Conservation (phyloP, 768 basidiomycete species). For the Auriscalpium microsporum region DNA sequence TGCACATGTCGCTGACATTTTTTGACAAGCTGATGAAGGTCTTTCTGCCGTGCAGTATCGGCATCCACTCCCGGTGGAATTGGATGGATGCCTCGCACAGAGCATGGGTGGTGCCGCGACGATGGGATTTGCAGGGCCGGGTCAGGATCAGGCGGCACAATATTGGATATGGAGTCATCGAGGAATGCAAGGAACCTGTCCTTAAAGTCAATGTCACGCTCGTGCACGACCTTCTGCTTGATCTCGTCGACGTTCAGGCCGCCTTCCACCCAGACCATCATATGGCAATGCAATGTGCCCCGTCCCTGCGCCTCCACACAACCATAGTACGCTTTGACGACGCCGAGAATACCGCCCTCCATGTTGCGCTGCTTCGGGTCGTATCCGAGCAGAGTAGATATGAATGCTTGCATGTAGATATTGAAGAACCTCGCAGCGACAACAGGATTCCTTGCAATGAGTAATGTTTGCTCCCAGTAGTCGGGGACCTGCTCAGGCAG, state of each 20-base stretch:
- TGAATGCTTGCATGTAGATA: conserved; percentile 31
- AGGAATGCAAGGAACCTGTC: conserved; percentile 17
- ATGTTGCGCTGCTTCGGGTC: conserved; percentile 3
- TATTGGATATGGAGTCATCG: conserved; percentile 21
- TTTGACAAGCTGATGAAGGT: conserved; percentile 12
- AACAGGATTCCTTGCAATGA: conserved; percentile 33
- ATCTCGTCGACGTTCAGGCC: not conserved
- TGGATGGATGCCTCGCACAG: not conserved
- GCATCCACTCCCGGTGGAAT: not conserved
- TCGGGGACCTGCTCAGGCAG: conserved; percentile 20
- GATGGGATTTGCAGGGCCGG: not conserved
- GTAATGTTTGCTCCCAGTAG: conserved; percentile 24
- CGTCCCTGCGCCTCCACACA: conserved; percentile 32
- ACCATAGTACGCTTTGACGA: conserved; percentile 30
- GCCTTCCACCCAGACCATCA: conserved; percentile 31
- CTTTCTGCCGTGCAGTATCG: not conserved
- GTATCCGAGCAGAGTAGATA: conserved; percentile 21
- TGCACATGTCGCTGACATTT: conserved; percentile 28
- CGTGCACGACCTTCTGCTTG: not conserved
- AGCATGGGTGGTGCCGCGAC: not conserved
- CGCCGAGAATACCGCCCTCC: conserved; percentile 27
- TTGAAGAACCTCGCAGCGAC: conserved; percentile 35
- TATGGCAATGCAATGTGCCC: conserved; percentile 33
- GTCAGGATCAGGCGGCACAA: conserved; percentile 11
- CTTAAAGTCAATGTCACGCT: conserved; percentile 13